Conservation (phyloP, 139 green algal genomes). For the Yamagishiella unicocca region DNA sequence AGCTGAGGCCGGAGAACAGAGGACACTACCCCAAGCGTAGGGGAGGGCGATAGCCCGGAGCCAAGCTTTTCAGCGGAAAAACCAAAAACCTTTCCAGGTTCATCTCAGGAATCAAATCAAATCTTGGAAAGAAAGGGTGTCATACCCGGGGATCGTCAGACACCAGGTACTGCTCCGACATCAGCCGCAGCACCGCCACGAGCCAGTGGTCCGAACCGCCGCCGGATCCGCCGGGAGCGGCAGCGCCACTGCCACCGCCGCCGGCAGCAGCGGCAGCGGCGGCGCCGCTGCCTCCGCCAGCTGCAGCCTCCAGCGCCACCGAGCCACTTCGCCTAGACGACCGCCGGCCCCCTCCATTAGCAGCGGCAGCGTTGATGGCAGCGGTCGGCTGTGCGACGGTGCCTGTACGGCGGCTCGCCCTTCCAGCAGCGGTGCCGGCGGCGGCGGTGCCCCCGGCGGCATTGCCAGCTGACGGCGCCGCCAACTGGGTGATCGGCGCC, state of each 20-base stretch:
- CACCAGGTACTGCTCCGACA: constrained; percentile 33
- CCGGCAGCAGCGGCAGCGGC: too few species aligned
- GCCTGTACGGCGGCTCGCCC: background rate
- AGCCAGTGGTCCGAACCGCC: background rate
- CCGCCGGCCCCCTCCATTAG: background rate
- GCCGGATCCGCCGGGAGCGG: background rate
- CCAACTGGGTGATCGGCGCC: background rate
- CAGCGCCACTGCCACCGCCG: background rate
- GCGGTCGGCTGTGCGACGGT: background rate
- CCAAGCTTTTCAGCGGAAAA: too few species aligned
- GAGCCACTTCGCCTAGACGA: background rate
- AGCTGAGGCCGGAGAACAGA: too few species aligned
- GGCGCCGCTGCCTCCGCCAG: background rate
- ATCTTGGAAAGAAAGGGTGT: background rate
- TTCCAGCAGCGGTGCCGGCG: background rate
- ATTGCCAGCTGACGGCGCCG: background rate
- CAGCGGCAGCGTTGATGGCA: background rate
- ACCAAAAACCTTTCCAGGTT: too few species aligned
- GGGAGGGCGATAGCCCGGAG: too few species aligned
- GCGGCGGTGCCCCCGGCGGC: background rate
- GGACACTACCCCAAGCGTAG: too few species aligned
- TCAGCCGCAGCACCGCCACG: constrained; percentile 14
- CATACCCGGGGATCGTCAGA: constrained; percentile 8
- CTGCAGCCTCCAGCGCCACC: background rate
- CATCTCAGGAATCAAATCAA: too few species aligned